phyloP scores from a whole-genome alignment of 192 early-diverging fungal genomes.

The Rhizophagus prolifer region DNA sequence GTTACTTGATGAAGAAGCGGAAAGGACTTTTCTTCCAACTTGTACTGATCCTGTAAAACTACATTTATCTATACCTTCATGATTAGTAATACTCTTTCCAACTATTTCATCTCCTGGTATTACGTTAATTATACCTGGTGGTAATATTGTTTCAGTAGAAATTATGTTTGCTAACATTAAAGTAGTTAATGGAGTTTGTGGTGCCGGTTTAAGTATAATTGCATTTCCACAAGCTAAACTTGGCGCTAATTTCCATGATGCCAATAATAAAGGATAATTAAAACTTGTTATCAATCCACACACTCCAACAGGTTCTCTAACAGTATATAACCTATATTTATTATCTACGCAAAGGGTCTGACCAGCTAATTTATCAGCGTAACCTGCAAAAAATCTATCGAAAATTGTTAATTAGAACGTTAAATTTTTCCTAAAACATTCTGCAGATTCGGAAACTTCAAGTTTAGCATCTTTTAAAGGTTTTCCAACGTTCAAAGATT shows the following conservation, averaged over 20 bases:
- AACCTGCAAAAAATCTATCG: constrained; percentile 76
- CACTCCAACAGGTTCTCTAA: constrained; percentile 68
- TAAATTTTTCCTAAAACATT: constrained; percentile 44
- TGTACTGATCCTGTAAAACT: constrained; percentile 75
- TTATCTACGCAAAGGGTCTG: not conserved
- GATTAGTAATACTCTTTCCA: constrained; percentile 67
- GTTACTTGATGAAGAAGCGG: constrained; percentile 56
- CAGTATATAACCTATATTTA: constrained; percentile 40
- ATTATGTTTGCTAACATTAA: constrained; percentile 64
- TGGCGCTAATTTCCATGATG: constrained; percentile 84
- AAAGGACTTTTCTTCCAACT: constrained; percentile 65
- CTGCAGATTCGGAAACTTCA: constrained; percentile 64
- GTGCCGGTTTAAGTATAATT: constrained; percentile 76
- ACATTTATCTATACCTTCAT: constrained; percentile 65
- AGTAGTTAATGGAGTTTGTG: constrained; percentile 63
- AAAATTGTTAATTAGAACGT: not conserved
- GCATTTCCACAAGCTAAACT: constrained; percentile 52
- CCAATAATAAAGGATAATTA: constrained; percentile 72
- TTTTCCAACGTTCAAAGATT: constrained; percentile 80
- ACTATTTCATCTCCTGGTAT: constrained; percentile 74
- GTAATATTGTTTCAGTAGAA: constrained; percentile 64
- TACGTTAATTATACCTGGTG: constrained; percentile 80
- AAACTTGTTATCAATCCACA: constrained; percentile 79
- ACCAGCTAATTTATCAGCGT: constrained; percentile 60
- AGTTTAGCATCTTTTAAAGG: constrained; percentile 57